Percentiles rank a stretch among this genome's conserved stretches.
Evolutionary conservation across 2,329 filamentous ascomycete species (phyloP).

Genomic region (Penicillium brasilianum): DNA sequence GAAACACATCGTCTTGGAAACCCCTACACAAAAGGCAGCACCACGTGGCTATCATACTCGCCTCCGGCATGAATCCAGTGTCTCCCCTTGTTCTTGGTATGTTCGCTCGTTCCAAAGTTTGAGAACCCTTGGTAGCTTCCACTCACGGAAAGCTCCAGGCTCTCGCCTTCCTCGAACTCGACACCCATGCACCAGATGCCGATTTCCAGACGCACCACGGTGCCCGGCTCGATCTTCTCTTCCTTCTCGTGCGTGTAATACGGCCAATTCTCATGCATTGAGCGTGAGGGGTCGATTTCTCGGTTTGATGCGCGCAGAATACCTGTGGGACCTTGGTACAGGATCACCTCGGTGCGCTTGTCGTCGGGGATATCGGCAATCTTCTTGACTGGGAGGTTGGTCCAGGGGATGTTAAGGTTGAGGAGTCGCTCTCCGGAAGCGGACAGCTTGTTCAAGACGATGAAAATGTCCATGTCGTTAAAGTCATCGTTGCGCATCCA

Average conservation of each 20-base stretch:
- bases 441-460: constrained; percentile 53
- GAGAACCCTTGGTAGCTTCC: constrained; percentile 18
- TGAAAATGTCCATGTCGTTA: constrained; percentile 54
- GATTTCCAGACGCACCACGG: constrained; percentile 54
- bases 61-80: constrained; percentile 21
- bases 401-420: constrained; percentile 52
- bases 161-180: constrained; percentile 52
- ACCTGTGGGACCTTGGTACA: constrained; percentile 51
- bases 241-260: constrained; percentile 49
- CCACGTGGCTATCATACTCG: constrained; percentile 16
- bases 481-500: constrained; percentile 51
- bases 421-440: constrained; percentile 49
- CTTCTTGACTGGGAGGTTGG: constrained; percentile 3
- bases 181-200: constrained; percentile 56
- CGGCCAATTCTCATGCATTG: constrained; percentile 40
- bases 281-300: constrained; percentile 40
- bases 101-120: constrained; percentile 17
- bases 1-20: neutral
- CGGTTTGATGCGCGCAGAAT: constrained; percentile 54
- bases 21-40: constrained; percentile 16
- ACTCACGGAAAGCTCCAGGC: constrained; percentile 5
- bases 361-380: constrained; percentile 32
- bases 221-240: constrained; percentile 47
- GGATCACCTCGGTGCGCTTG: constrained; percentile 36
- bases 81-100: constrained; percentile 11